Evolutionary conservation across 352 stramenopile species (phyloP).

Genomic region (Pythium phragmitis): DNA sequence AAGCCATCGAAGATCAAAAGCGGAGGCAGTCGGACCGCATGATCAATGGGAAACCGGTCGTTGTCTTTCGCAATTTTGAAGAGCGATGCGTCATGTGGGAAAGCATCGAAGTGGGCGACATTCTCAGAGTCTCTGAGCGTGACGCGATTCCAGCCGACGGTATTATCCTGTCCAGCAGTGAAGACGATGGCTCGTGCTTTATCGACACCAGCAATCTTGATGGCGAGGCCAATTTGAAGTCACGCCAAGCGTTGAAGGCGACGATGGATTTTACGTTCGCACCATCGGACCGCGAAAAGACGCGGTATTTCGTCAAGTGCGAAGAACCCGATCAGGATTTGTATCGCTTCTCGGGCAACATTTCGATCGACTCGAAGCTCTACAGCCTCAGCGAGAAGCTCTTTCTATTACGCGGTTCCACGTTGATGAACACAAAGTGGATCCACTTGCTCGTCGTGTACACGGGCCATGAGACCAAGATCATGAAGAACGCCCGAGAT

Average conservation of each 20-base stretch:
- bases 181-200: constrained; percentile 79
- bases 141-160: constrained; percentile 91
- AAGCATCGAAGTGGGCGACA: constrained; percentile 81
- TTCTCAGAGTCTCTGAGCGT: constrained; percentile 82
- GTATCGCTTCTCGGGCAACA: constrained; percentile 74
- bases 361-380: constrained; percentile 57
- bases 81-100: constrained; percentile 63
- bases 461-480: constrained; percentile 88
- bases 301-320: constrained; percentile 68
- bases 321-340: constrained; percentile 76
- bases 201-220: constrained; percentile 86
- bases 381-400: constrained; percentile 76
- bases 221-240: constrained; percentile 78
- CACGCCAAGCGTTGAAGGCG: constrained; percentile 43
- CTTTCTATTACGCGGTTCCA: constrained; percentile 69
- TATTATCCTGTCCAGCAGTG: constrained; percentile 83
- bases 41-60: constrained; percentile 61
- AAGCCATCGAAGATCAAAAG: constrained; percentile 79
- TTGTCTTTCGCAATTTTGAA: constrained; percentile 64
- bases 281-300: constrained; percentile 34
- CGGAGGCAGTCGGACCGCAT: constrained; percentile 47
- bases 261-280: constrained; percentile 39
- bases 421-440: constrained; percentile 83
- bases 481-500: constrained; percentile 87
- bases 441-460: constrained; percentile 72